A percentile compares a stretch with the other conserved stretches of the same genome.
Evolutionary conservation across 2,329 filamentous ascomycete species (phyloP).

Genomic region (Cladosporium sp.): DNA sequence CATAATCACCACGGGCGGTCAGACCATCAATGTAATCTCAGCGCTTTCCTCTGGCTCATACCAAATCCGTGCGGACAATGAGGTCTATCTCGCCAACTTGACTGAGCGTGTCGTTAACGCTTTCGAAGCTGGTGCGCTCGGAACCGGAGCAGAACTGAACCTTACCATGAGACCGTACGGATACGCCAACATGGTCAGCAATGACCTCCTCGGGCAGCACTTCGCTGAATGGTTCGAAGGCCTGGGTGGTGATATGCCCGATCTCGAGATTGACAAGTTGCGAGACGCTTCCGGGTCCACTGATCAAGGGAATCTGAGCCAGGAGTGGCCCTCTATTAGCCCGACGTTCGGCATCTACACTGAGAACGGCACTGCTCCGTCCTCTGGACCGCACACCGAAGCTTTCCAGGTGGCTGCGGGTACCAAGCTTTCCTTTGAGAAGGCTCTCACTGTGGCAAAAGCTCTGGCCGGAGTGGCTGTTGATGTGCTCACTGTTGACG

Average conservation of each 20-base stretch:
- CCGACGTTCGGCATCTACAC: slow-evolving; percentile 7
- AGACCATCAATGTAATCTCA: slow-evolving; percentile 12
- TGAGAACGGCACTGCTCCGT: slow-evolving; percentile 4
- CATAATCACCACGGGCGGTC: slow-evolving; percentile 5
- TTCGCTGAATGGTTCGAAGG: slow-evolving; percentile 6
- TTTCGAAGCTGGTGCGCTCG: slow-evolving; percentile 14
- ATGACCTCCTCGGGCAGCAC: slow-evolving; percentile 7
- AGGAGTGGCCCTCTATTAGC: slow-evolving; percentile 11
- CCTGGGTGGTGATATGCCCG: background rate
- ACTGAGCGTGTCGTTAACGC: slow-evolving; percentile 7
- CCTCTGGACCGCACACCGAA: slow-evolving; percentile 5
- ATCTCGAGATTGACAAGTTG: slow-evolving; percentile 2
- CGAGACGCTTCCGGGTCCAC: slow-evolving; percentile 1
- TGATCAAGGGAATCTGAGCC: slow-evolving; percentile 9
- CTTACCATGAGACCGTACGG: slow-evolving; percentile 11
- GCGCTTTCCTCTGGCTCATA: slow-evolving; percentile 6
- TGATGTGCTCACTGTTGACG: slow-evolving; percentile 8
- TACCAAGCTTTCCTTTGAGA: slow-evolving; percentile 2
- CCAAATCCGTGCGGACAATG: slow-evolving; percentile 7
- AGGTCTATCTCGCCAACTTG: slow-evolving; percentile 6
- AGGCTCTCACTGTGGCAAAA: slow-evolving; percentile 4
- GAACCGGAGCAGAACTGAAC: slow-evolving; percentile 12
- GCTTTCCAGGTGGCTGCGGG: slow-evolving; percentile 12
- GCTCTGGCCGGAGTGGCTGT: slow-evolving; percentile 11
- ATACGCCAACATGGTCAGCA: slow-evolving; percentile 12